Conservation (phyloP, 805 yeast genomes). For the Lachancea cidri region DNA sequence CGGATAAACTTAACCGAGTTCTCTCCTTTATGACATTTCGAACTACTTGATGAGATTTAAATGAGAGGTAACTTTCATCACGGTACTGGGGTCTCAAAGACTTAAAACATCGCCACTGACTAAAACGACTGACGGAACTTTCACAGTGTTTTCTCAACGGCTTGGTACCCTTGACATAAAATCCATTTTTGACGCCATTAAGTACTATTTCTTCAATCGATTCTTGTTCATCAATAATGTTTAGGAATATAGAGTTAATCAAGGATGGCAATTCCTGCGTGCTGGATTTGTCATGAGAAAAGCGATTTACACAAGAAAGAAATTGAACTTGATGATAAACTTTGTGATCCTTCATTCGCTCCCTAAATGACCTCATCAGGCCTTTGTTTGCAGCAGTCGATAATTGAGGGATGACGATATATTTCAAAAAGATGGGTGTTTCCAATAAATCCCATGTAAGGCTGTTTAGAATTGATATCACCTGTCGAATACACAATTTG, state of each 20-base stretch:
- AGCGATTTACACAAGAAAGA: conserved; percentile 10
- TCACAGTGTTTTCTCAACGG: conserved; percentile 41
- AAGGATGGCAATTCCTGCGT: conserved; percentile 18
- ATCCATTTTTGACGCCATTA: conserved; percentile 60
- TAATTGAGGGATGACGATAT: conserved; percentile 43
- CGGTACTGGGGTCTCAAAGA: conserved; percentile 4
- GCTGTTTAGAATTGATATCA: conserved; percentile 47
- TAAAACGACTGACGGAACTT: conserved; percentile 20
- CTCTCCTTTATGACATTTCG: conserved; percentile 31
- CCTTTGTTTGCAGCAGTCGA: background rate
- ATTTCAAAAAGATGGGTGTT: conserved; percentile 35
- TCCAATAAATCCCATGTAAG: conserved; percentile 37
- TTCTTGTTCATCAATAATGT: conserved; percentile 3
- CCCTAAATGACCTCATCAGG: conserved; percentile 16
- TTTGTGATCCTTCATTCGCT: background rate
- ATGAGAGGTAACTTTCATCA: conserved; percentile 26
- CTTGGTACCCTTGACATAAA: conserved; percentile 38
- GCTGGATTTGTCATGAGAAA: conserved; percentile 17
- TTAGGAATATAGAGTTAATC: conserved; percentile 13
- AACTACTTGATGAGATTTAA: conserved; percentile 24
- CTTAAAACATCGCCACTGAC: conserved; percentile 23
- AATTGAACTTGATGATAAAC: conserved; percentile 7
- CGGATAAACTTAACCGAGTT: conserved; percentile 25
- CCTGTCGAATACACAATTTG: conserved; percentile 64
- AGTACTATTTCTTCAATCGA: conserved; percentile 36